Evolutionary conservation across 164 flowering plant species (phyloP), one percentile per base, ranked within the genome.

Genomic region (Sedum album): DNA sequence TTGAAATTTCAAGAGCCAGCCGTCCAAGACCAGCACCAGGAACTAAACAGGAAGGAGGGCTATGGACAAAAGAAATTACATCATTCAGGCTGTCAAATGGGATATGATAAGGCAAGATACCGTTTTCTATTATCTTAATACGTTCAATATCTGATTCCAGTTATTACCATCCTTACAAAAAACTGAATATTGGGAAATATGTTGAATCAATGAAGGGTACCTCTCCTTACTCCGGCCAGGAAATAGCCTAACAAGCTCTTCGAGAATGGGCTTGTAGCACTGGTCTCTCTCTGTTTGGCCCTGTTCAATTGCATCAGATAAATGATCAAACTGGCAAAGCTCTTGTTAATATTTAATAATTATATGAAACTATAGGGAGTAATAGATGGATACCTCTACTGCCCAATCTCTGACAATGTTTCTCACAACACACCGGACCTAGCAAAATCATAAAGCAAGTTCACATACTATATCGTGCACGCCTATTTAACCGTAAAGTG

Each of bases 1-100:
- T 78, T 73, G 97, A 94, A 70, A 93, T 93, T 75, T 93, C 98
- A 75, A 89, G 78, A 65, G 98, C 95, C 76, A 94, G 78, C 74
- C 98, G 85, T 46, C 98, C 98, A 77, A 94, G 98, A 71, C 98
- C 97, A 80, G 97, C 98, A 69, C 98, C 98, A 76, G 97, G 98
- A 76, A 94, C 95, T 75, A 94, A 85, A 80, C 98, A 94, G 72
- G 88, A 66, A 74, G 95, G 96, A 76, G 93, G 93, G 67, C 95
- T 93, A 74, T 49, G 33, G 26, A 66, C 62, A 63, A 51, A 60
- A 60, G 62, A 38, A 60, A 33, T 61, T 10, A 7, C 8, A 30
- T 65, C 35, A 39, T n/a, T 26, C 61, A 71, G 0, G 63, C 51
- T 23, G 69, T 18, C 14, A 62, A 15, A 21, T 63, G 26, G 0